These are phyloP conservation scores for Solanum chilense DNA, from an alignment of 257 asterid genomes.

Conservation along the genomic window DNA sequence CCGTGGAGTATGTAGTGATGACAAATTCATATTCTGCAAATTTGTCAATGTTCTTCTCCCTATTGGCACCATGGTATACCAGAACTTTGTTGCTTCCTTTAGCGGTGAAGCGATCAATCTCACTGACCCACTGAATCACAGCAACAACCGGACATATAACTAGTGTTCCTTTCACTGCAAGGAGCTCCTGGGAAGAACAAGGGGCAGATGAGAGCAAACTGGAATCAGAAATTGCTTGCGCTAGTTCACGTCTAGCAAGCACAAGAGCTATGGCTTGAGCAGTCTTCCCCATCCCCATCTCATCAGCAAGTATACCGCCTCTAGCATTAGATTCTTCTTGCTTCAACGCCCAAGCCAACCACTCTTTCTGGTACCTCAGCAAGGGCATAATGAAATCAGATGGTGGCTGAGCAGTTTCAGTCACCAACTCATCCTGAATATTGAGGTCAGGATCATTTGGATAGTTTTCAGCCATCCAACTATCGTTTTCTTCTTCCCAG, in stretches of 20 bases:
- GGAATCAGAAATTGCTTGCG: slow-evolving; percentile 22
- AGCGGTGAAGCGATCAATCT: slow-evolving; percentile 69
- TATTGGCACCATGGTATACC: slow-evolving; percentile 77
- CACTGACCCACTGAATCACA: slow-evolving; percentile 79
- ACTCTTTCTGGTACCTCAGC: slow-evolving; percentile 84
- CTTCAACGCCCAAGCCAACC: slow-evolving; percentile 88
- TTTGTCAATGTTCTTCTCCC: slow-evolving; percentile 42
- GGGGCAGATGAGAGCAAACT: slow-evolving; percentile 25
- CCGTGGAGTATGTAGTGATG: slow-evolving; percentile 77
- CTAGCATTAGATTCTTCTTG: slow-evolving; percentile 70
- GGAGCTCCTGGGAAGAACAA: slow-evolving; percentile 34
- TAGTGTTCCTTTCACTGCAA: slow-evolving; percentile 63
- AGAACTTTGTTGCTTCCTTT: slow-evolving; percentile 74
- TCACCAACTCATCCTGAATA: slow-evolving; percentile 43
- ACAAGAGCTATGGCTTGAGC: slow-evolving; percentile 91
- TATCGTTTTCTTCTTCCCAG: slow-evolving; percentile 51
- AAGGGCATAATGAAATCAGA: slow-evolving; percentile 63
- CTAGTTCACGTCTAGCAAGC: slow-evolving; percentile 52
- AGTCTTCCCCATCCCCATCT: slow-evolving; percentile 99
- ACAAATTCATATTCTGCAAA: slow-evolving; percentile 76
- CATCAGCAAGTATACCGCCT: slow-evolving; percentile 96
- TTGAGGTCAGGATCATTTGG: slow-evolving; percentile 27
- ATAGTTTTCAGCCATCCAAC: slow-evolving; percentile 60
- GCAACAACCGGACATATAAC: slow-evolving; percentile 90
- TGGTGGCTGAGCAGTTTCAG: slow-evolving; percentile 60